phyloP scores from a whole-genome alignment of 169 alveolate species.

The Theileria equi region DNA sequence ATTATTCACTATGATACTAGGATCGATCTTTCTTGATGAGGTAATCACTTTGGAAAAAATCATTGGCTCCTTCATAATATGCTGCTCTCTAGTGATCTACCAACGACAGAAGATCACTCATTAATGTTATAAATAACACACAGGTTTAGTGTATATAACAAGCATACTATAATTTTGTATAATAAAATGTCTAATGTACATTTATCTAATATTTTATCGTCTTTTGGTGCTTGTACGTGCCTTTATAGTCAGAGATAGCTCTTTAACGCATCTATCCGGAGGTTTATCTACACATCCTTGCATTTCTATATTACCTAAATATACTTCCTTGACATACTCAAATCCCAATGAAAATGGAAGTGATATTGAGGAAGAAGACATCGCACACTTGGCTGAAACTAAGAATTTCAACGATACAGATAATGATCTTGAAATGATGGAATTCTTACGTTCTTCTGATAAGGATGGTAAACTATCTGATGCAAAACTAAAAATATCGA shows the following conservation, averaged over 20 bases:
- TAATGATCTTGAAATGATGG: background rate
- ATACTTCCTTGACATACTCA: background rate
- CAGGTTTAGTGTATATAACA: conserved; percentile 7
- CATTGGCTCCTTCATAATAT: conserved; percentile 56
- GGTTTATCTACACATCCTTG: background rate
- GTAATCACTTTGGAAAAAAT: conserved; percentile 33
- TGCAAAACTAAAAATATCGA: conserved; percentile 35
- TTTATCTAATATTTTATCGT: background rate
- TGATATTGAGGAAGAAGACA: background rate
- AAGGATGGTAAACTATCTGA: background rate
- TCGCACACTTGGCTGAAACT: background rate
- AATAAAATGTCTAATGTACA: conserved; percentile 19
- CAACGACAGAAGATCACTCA: conserved; percentile 24
- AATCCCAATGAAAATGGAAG: background rate
- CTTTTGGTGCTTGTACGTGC: background rate
- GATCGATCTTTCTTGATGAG: conserved; percentile 54
- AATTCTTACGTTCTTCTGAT: background rate
- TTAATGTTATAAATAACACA: background rate
- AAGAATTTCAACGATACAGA: background rate
- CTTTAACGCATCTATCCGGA: background rate
- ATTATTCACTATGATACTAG: conserved; percentile 57
- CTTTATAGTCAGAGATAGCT: background rate
- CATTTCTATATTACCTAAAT: background rate
- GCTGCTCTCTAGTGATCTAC: conserved; percentile 43
- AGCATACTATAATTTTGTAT: background rate